Base-by-base conservation (phyloP, 176 grass and related monocot species). In the Avena sativa region DNA sequence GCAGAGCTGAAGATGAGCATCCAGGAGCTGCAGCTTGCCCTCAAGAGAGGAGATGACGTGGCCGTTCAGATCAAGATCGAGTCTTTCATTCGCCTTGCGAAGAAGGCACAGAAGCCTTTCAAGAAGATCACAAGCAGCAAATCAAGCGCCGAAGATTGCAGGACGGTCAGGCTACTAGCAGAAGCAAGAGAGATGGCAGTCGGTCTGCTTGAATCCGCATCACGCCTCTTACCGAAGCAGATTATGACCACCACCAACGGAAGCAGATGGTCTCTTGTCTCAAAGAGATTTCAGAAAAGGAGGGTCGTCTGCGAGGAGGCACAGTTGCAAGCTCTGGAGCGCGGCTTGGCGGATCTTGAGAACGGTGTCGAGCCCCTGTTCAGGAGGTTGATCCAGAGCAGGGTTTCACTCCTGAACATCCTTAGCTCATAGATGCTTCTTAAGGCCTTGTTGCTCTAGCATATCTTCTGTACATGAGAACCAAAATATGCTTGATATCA, bases 341-440 rank as follows among this genome's bases (percentile, higher is more conserved):
- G 3, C 23, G 57, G 43, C 32, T 50, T 93, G 36, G 89, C 38
- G 0, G 70, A 38, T 7, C 89, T 91, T 57, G 86, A 86, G 85
- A 76, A 30, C 19, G 53, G 58, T 20, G 50, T 89, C 1, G 87
- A 77, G 64, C 26, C 63, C 20, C 47, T 89, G 2, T 89, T 91
- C 60, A 84, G 79, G 86, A 84, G 34, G 30, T 43, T 93, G 79
- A 88, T 93, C 71, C 89, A 88, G 12, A 71, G 48, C 64, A 86
- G 83, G 70, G 92, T 90, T 34, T 79, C 86, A 60, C 79, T 93
- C 46, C 82, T 90, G 25, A 93, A 93, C 68, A 86, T 88, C 72
- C 80, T 89, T 79, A 90, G 88, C 82, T 82, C 57, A 6, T 90
- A 76, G 80, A 80, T 70, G 16, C 17, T 70, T 49, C 46, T 53